Evolutionary conservation across 805 yeast genomes (phyloP).

Genomic region (Saccharomycopsis oosterbeekiorum): DNA sequence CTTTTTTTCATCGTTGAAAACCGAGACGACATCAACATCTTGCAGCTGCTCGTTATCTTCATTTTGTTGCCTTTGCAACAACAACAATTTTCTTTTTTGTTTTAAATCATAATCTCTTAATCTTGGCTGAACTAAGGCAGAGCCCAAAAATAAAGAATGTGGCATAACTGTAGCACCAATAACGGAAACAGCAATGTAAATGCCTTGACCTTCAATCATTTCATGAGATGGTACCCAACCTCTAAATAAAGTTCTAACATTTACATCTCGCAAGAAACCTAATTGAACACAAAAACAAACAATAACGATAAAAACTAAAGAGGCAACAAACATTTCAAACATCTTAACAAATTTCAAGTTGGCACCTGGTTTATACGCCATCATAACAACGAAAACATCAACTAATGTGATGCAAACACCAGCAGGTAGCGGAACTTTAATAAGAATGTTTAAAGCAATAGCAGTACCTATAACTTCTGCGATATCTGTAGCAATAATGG

Average conservation of each 20-base stretch:
- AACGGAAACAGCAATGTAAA: constrained; percentile 69
- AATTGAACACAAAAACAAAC: constrained; percentile 71
- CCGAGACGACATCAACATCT: not conserved
- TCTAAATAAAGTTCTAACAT: constrained; percentile 25
- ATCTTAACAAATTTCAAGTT: constrained; percentile 64
- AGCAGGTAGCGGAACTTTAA: constrained; percentile 61
- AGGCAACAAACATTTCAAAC: constrained; percentile 68
- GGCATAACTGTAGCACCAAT: constrained; percentile 95
- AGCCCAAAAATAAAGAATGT: constrained; percentile 75
- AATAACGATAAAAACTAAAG: constrained; percentile 65
- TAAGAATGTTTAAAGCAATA: constrained; percentile 67
- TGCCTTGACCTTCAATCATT: constrained; percentile 49
- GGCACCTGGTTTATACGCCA: constrained; percentile 68
- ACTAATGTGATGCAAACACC: constrained; percentile 74
- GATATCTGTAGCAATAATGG: constrained; percentile 84
- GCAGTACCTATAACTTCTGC: constrained; percentile 96
- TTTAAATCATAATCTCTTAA: constrained; percentile 62
- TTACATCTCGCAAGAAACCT: constrained; percentile 45
- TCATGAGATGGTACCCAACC: constrained; percentile 29
- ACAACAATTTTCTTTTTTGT: constrained; percentile 22
- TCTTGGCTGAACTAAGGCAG: constrained; percentile 80
- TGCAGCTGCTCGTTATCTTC: not conserved
- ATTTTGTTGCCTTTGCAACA: not conserved
- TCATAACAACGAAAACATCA: constrained; percentile 70
- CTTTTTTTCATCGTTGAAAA: not conserved